These are phyloP conservation scores for Flagelloscypha sp. DNA, from an alignment of 768 basidiomycete genomes.

Conservation along the genomic window DNA sequence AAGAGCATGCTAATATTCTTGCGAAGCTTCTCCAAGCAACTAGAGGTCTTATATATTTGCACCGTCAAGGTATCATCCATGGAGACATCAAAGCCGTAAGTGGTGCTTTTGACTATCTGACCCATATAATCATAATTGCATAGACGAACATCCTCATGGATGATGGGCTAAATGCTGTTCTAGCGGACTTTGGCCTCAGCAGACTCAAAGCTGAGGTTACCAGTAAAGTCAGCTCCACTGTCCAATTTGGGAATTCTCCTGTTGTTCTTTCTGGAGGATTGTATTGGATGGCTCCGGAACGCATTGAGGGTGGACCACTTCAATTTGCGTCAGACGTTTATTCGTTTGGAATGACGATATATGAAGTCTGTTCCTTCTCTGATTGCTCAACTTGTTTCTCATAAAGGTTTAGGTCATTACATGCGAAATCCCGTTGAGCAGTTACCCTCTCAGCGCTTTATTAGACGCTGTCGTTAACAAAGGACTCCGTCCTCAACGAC, in stretches of 20 bases:
- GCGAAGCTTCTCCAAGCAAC: conserved; percentile 17
- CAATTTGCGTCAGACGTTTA: conserved; percentile 16
- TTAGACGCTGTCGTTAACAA: conserved; percentile 9
- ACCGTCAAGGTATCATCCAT: conserved; percentile 18
- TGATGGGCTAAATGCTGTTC: conserved; percentile 14
- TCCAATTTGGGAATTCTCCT: neutral
- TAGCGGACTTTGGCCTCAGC: conserved; percentile 21
- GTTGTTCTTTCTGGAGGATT: conserved; percentile 15
- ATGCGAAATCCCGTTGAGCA: conserved; percentile 13
- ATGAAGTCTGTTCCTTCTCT: conserved; percentile 13
- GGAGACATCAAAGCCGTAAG: conserved; percentile 21
- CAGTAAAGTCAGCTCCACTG: conserved; percentile 9
- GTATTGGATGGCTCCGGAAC: conserved; percentile 23
- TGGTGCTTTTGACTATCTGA: neutral
- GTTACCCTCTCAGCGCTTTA: conserved; percentile 8
- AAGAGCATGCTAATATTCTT: neutral
- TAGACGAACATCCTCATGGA: conserved; percentile 18
- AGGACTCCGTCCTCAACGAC: conserved; percentile 14
- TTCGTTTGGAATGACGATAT: conserved; percentile 19
- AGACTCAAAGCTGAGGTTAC: conserved; percentile 18
- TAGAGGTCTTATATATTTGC: conserved; percentile 18
- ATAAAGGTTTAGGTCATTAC: conserved; percentile 9
- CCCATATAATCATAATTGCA: neutral
- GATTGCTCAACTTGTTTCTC: neutral
- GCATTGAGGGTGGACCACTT: conserved; percentile 12